Evolutionary conservation across 495 filamentous ascomycete genomes (phyloP), one percentile per base, ranked within the genome.

Genomic region (Xylaria flabelliformis): DNA sequence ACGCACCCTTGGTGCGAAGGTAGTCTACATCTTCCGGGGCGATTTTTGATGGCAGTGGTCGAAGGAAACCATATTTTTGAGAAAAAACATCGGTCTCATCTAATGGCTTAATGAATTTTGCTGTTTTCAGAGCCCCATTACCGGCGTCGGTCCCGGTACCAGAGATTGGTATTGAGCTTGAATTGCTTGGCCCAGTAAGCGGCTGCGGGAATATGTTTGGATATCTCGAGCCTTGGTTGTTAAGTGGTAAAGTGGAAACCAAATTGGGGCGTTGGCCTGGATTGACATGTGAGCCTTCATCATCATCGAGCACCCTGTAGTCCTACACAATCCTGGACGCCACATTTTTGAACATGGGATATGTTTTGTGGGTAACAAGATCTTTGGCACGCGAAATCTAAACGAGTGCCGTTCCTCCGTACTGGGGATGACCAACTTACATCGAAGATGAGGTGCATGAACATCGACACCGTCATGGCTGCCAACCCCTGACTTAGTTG

Each of bases 11-110:
- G 75, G 85, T 87, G 41, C 85, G 84, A 67, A 96, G 85, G 77
- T 93, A 95, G 39, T 89, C 85, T 56, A 94, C 84, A 80, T 97
- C 93, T 71, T 94, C 92, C 19, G 87, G 85, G 3, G 88, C 87
- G 64, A 95, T 88, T 61, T 89, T 88, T 6, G 85, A 77, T 0
- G 93, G 91, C 3, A 94, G 85, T 32, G 92, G 89, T 74, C 92
- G 89, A 77, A 96, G 89, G 78, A 92, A 97, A 36, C 85, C 83
- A 1, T 92, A 92, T 12, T 94, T 81, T 63, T 83, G 75, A 41
- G 73, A 65, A 58, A 74, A 69, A 0, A 71, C 71, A 68, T 82
- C 78, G 4, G 77, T 70, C 26, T 79, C 76, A 56, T 80, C 77
- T 55, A 79, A 75, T 24, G 79, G 74, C 67, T 73, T 80, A 55